phyloP scores from a whole-genome alignment of 2,329 filamentous ascomycete genomes.

The Ophiostoma ulmi region DNA sequence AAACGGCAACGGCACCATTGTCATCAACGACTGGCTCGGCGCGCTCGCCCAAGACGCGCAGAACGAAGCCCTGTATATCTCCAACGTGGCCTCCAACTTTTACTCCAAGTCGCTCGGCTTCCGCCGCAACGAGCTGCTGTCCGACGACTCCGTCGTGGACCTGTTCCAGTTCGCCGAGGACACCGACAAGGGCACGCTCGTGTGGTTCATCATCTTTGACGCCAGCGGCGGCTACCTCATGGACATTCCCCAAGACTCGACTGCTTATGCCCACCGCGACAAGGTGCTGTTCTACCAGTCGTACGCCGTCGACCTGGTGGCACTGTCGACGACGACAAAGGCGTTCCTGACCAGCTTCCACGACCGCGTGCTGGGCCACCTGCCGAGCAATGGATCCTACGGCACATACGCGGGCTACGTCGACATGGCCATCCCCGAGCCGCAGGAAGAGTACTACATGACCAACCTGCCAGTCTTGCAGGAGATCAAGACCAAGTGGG shows the following conservation, averaged over 20 bases:
- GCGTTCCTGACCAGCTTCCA: constrained; percentile 51
- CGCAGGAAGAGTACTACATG: constrained; percentile 53
- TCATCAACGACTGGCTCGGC: constrained; percentile 59
- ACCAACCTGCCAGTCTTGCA: constrained; percentile 45
- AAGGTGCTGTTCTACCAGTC: constrained; percentile 60
- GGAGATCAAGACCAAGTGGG: constrained; percentile 47
- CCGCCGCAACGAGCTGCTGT: constrained; percentile 44
- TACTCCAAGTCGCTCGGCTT: constrained; percentile 56
- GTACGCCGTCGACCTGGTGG: constrained; percentile 50
- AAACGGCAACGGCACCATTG: constrained; percentile 38
- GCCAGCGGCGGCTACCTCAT: constrained; percentile 55
- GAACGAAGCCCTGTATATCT: constrained; percentile 44
- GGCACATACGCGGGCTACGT: constrained; percentile 61
- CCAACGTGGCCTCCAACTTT: constrained; percentile 47
- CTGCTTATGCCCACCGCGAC: constrained; percentile 60
- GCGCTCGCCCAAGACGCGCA: constrained; percentile 51
- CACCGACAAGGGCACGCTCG: constrained; percentile 45
- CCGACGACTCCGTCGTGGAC: constrained; percentile 39
- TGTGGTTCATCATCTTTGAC: constrained; percentile 61
- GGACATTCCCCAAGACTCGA: constrained; percentile 51
- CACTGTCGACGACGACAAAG: constrained; percentile 43
- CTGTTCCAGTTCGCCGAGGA: constrained; percentile 52
- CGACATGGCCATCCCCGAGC: constrained; percentile 41
- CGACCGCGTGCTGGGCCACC: constrained; percentile 36
- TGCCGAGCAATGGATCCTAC: constrained; percentile 33